Conservation (phyloP, 148 eudicot species). For the Selenicereus undatus region DNA sequence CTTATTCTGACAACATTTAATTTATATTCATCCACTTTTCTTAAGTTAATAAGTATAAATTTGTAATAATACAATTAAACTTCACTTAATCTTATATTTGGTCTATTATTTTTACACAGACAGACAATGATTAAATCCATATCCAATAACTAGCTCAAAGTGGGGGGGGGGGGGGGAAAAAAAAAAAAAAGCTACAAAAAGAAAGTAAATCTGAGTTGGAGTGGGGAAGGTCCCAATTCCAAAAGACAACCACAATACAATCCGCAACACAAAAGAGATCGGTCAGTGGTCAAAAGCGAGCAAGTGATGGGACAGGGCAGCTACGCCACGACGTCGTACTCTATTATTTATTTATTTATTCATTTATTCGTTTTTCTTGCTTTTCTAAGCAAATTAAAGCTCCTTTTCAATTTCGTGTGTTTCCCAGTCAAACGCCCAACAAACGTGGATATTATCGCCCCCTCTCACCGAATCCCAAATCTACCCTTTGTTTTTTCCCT, state of each 20-base stretch:
- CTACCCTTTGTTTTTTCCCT: background rate
- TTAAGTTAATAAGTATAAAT: no score
- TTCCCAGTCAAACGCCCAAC: constrained; percentile 28
- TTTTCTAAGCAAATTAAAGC: constrained; percentile 25
- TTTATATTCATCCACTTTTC: no score
- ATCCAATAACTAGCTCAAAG: background rate
- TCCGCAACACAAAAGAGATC: constrained; percentile 4
- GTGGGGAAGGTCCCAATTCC: background rate
- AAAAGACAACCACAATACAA: constrained; percentile 1
- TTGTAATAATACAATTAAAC: no score
- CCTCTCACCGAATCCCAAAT: background rate
- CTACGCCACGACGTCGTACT: constrained; percentile 33
- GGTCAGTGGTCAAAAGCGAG: constrained; percentile 37
- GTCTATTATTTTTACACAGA: no score
- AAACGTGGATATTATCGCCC: constrained; percentile 24
- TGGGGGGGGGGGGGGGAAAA: background rate
- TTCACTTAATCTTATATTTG: no score
- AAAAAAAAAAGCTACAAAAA: no score
- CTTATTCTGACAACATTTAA: no score
- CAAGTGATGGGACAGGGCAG: constrained; percentile 33
- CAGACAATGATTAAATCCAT: background rate
- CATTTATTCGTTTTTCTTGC: background rate
- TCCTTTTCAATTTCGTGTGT: constrained; percentile 16
- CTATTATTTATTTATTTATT: background rate
- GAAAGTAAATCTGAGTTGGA: background rate